Base-by-base conservation (phyloP, 345 rosid species). In the Kandelia obovata region DNA sequence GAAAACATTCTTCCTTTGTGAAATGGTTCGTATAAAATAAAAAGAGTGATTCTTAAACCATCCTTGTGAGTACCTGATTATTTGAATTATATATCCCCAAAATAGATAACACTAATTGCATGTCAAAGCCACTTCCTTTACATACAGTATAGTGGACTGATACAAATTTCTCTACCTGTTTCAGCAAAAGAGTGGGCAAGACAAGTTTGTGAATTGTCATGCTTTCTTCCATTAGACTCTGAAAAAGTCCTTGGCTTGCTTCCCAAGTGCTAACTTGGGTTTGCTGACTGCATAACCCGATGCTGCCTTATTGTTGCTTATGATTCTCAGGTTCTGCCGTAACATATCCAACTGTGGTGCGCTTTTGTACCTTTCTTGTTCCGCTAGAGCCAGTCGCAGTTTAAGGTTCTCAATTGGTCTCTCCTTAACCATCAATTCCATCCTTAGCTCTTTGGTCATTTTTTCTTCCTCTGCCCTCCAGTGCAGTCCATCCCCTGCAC, bases 251-350 rank as follows among this genome's bases (percentile, higher is more conserved):
- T 7, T 59, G 19, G 46, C 46, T 21, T 64, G 64, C 46, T 70
- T 70, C 5, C 53, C 75, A 58, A 70, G 10, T 13, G 66, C 53
- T 19, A 28, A 23, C 49, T 65, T 69, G 23, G 66, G 62, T 65
- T 69, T 69, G 64, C 68, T 3, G 5, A 10, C 71, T 37, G 57
- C 19, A 23, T 53, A 61, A 55, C 46, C 39, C 1, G 75, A 25
- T 20, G 19, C 47, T 39, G 58, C 59, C 25, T 78, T 81, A 65
- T 67, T 70, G 65, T 59, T 58, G 73, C 80, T 81, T 73, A 85
- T 75, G 66, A 91, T 91, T 61, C 82, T 82, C 71, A 86, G 73
- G 75, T 91, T 89, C 79, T 91, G 97, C 68, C 89, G 84, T 59
- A 91, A 80, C 34, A 91, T 82, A 81, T 89, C 97, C 28, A 82